These are phyloP conservation scores for bread wheat (Triticum aestivum) DNA, from an alignment of 176 grass and related monocot genomes.

Conservation along the genomic window DNA sequence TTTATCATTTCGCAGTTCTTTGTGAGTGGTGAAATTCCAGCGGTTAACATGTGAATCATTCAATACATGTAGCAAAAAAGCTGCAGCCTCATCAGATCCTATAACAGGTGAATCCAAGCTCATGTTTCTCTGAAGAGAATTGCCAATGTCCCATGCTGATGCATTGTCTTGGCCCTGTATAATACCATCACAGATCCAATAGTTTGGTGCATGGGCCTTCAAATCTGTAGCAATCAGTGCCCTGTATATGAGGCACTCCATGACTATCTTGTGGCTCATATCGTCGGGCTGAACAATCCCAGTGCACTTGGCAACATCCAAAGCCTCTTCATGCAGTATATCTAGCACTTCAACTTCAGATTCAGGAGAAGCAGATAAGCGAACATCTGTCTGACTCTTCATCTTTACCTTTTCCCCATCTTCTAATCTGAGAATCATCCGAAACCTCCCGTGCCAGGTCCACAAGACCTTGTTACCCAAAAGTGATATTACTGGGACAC, in stretches of 20 bases:
- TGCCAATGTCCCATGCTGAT: not conserved
- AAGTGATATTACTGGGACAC: not conserved
- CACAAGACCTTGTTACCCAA: not conserved
- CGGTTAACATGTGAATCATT: no score
- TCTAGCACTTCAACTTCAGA: no score
- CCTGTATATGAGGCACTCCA: not conserved
- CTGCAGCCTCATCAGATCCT: no score
- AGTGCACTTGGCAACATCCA: not conserved
- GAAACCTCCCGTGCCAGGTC: not conserved
- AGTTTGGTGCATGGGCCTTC: not conserved
- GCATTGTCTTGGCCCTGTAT: not conserved
- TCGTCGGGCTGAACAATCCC: not conserved
- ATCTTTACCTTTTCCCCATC: rapidly evolving
- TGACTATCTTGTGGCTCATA: not conserved
- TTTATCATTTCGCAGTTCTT: rapidly evolving
- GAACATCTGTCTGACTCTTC: not conserved
- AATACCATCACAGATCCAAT: constrained; percentile 22
- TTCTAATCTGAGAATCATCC: rapidly evolving
- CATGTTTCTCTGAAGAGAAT: not conserved
- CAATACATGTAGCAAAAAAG: no score
- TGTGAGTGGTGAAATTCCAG: not conserved
- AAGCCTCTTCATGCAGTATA: not conserved
- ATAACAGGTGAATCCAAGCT: no score
- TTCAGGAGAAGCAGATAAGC: rapidly evolving
- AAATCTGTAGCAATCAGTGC: not conserved